phyloP scores from a whole-genome alignment of 2,329 filamentous ascomycete species.

The Escovopsis weberi region DNA sequence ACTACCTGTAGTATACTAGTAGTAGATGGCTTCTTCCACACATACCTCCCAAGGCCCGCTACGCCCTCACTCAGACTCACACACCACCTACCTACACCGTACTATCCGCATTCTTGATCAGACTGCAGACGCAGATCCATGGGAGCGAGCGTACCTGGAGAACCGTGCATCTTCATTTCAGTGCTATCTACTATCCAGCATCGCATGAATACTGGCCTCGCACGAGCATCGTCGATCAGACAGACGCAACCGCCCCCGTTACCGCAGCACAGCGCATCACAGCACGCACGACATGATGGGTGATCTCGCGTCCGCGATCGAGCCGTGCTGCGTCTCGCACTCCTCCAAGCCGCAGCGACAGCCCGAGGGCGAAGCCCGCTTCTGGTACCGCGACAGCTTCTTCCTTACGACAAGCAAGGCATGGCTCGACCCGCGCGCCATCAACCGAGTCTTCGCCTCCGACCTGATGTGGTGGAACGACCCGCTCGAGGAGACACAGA shows the following conservation, averaged over 20 bases:
- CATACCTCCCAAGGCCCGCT: neutral
- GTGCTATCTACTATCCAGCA: no score
- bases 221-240: no score
- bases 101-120: no score
- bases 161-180: no score
- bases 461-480: constrained; percentile 49
- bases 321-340: constrained; percentile 5
- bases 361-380: constrained; percentile 20
- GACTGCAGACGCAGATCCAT: no score
- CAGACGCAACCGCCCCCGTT: neutral
- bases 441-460: constrained; percentile 40
- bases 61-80: neutral
- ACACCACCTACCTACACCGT: neutral
- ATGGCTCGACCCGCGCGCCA: constrained; percentile 36
- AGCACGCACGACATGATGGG: constrained; percentile 3
- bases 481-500: constrained; percentile 29
- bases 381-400: constrained; percentile 40
- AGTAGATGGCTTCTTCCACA: neutral
- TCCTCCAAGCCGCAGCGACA: constrained; percentile 6
- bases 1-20: neutral
- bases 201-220: no score
- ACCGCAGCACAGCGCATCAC: neutral
- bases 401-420: constrained; percentile 45
- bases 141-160: no score
- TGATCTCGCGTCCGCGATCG: constrained; percentile 5